These are phyloP conservation scores for Podospora pseudopauciseta DNA, from an alignment of 495 filamentous ascomycete species.

Conservation along the genomic window DNA sequence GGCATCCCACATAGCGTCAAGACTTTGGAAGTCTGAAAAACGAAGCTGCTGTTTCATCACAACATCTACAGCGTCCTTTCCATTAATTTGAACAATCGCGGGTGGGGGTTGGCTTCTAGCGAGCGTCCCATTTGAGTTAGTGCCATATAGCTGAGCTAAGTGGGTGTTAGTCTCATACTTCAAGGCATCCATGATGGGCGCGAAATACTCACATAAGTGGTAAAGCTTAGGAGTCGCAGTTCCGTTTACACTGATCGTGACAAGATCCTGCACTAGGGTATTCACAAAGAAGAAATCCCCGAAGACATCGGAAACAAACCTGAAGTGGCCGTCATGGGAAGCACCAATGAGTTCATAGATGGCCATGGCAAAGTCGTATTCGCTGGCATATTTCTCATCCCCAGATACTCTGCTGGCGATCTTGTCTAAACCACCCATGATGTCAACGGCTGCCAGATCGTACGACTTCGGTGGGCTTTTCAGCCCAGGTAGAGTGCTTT, in stretches of 20 bases:
- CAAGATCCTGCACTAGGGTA: conserved; percentile 24
- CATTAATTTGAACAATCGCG: conserved; percentile 34
- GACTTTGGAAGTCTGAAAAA: conserved; percentile 29
- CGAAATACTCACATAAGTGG: conserved; percentile 23
- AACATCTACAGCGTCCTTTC: conserved; percentile 27
- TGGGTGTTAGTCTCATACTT: not conserved
- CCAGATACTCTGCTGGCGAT: conserved; percentile 27
- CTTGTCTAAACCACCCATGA: conserved; percentile 37
- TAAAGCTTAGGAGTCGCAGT: conserved; percentile 31
- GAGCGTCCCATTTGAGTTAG: not conserved
- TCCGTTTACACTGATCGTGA: conserved; percentile 34
- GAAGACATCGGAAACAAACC: conserved; percentile 28
- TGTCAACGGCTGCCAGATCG: conserved; percentile 36
- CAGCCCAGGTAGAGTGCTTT: conserved; percentile 43
- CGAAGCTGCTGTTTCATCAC: conserved; percentile 8
- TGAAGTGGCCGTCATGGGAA: conserved; percentile 52
- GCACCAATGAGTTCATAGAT: conserved; percentile 38
- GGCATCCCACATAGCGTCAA: conserved; percentile 35
- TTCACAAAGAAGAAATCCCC: conserved; percentile 31
- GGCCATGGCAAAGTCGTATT: conserved; percentile 51
- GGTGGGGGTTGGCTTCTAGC: conserved; percentile 12
- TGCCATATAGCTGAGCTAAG: not conserved
- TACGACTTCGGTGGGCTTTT: conserved; percentile 43
- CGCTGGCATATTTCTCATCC: conserved; percentile 38
- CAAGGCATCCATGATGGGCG: not conserved